A percentile compares a stretch with the other conserved stretches of the same genome.
These are phyloP conservation scores for Syncephalis plumigaleata DNA, from an alignment of 371 early-diverging fungal species.

Conservation along the genomic window DNA sequence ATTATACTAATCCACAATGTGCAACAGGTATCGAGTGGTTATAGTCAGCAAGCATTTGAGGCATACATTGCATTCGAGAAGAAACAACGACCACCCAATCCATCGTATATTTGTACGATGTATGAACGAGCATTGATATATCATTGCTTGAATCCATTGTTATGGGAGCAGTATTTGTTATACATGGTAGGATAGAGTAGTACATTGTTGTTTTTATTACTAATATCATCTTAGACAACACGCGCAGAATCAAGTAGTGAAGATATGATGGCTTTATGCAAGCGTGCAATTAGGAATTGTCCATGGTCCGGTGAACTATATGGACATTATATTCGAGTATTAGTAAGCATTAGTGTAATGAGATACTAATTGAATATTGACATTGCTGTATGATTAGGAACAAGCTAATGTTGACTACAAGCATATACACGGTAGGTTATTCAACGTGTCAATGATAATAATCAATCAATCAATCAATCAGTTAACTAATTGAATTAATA, in stretches of 20 bases:
- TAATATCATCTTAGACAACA: not conserved
- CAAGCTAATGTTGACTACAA: no score
- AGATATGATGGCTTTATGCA: not conserved
- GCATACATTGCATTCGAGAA: constrained; percentile 12
- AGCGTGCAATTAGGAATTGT: constrained; percentile 21
- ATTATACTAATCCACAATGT: not conserved
- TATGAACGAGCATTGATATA: constrained; percentile 18
- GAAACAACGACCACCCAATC: constrained; percentile 1
- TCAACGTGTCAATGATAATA: no score
- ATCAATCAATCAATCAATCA: no score
- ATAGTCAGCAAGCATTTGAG: not conserved
- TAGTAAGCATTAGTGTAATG: constrained; percentile 5
- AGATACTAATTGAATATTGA: no score
- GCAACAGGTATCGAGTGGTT: not conserved
- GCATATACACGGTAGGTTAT: no score
- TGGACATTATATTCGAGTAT: constrained; percentile 6
- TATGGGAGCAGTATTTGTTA: constrained; percentile 24
- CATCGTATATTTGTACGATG: constrained; percentile 8
- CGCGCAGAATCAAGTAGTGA: no score
- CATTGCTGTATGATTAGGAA: no score
- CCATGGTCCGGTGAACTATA: constrained; percentile 18
- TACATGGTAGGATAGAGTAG: constrained; percentile 12
- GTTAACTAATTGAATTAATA: no score
- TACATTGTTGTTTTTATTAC: not conserved
- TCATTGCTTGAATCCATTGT: constrained; percentile 13